Base-by-base conservation (phyloP, 2,329 filamentous ascomycete species). In the Colletotrichum liaoningense region DNA sequence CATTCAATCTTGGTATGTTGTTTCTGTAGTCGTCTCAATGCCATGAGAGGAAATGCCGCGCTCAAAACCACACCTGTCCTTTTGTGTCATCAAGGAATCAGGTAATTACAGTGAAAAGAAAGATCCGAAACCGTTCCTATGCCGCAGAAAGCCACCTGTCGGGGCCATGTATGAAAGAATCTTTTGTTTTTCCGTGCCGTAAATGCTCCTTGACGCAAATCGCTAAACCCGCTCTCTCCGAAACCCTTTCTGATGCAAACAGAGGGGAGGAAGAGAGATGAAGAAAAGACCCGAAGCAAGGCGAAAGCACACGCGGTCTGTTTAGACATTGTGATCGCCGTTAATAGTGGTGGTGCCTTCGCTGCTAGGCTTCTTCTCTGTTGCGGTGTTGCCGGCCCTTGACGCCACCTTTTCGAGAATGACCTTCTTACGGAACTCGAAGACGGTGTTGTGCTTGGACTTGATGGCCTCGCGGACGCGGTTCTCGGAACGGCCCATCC, bases 401-500 rank as follows among this genome's bases (percentile, higher is more conserved):
- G 60, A 66, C n/a, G 57, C 63, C 19, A 59, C 68, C 63, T 68
- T 74, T 2, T 74, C 72, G 58, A 74, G 72, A 3, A 74, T 59
- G 22, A 72, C 62, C 66, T 67, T 73, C 73, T 76, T 76, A 52
- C 74, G 65, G 52, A 74, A 73, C 63, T 76, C 72, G 4, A 76
- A 76, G 12, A 75, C 66, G 26, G 67, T 69, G 58, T 60, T 76
- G 26, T 84, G 83, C 80, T 82, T 86, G 77, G 67, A 85, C 81
- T 67, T 83, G 79, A 86, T 84, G 2, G 81, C 78, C 8, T 81
- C 75, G 26, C 80, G 79, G 42, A 86, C 77, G 77, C 81, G 83
- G 54, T 83, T 78, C 72, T 86, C 84, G 69, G 82, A 83, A 22
- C 84, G 79, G 75, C 81, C 75, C 81, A 84, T 79, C 84, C 84